These are phyloP conservation scores for Colletotrichum nymphaeae DNA, from an alignment of 2,329 filamentous ascomycete species.

Conservation along the genomic window DNA sequence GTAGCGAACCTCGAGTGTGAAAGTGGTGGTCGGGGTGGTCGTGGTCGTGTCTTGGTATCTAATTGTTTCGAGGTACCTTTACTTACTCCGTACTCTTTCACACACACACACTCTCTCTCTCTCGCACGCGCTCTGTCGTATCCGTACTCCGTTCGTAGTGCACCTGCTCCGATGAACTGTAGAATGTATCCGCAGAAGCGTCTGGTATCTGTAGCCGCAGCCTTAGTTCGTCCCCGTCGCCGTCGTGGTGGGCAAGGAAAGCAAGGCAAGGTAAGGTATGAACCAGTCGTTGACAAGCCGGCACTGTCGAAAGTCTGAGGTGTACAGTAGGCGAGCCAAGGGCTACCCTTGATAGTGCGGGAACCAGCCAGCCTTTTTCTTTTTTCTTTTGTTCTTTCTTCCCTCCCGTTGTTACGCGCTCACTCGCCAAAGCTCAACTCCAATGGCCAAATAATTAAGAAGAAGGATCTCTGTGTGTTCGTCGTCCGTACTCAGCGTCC, in stretches of 20 bases:
- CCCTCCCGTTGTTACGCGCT: not conserved
- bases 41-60: slow-evolving; percentile 21
- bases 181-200: not conserved
- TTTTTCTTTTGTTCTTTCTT: not conserved
- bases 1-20: too few relatives aligned
- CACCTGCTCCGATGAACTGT: not conserved
- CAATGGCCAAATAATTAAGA: not conserved
- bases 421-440: slow-evolving; percentile 8
- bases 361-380: slow-evolving; percentile 3
- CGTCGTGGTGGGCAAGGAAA: not conserved
- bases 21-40: slow-evolving; percentile 15
- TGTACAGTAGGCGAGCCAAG: slow-evolving; percentile 1
- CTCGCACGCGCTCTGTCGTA: not conserved
- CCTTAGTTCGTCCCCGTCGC: not conserved
- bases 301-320: not conserved
- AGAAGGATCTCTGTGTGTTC: not conserved
- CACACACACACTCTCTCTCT: not conserved
- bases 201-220: slow-evolving; percentile 4
- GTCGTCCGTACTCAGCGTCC: not conserved
- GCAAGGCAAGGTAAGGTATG: not conserved
- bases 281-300: slow-evolving; percentile 1
- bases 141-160: not conserved
- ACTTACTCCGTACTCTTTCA: too few relatives aligned
- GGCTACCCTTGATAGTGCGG: not conserved
- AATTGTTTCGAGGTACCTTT: slow-evolving; percentile 17